Evolutionary conservation across 768 basidiomycete species (phyloP), one percentile per base, ranked within the genome.

Genomic region (Mycena amicta): DNA sequence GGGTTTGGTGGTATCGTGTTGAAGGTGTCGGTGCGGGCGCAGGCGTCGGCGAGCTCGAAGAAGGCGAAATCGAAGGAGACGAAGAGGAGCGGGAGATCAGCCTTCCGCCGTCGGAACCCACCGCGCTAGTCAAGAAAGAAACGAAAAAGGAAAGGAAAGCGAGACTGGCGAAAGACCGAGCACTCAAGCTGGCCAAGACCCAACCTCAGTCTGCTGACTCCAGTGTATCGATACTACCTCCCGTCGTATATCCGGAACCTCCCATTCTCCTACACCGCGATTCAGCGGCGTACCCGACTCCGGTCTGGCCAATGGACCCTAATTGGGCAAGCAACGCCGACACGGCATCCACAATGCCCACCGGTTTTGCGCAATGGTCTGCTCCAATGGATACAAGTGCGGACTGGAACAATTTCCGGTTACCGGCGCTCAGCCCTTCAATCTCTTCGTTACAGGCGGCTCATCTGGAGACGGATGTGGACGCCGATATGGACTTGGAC

Each of bases 1-100:
- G 74, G 43, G 79, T 77, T 20, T 81, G 80, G 77, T 82, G 80
- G 80, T 82, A 80, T 64, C 76, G 78, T 11, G 73, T 75, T 20
- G 74, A 75, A 43, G 75, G 75, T 1, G 67, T 75, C 8, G 75
- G 74, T 46, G 75, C 75, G n/a, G 71, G 70, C 47, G 67, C 71
- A 4, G 73, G 75, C 3, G 77, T 76, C 4, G 75, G 76, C 4
- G 80, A 82, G 65, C 74, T 80, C 18, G 80, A 81, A 61, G 79
- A 81, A 59, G 80, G 79, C 2, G 81, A 81, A 62, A 81, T 81
- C 50, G 77, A 78, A 52, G 79, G 71, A 2, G 78, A 78, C 52
- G 71, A 62, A 29, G 71, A 55, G 23, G 72, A 70, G 52, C 50
- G 59, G 37, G 66, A 62, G 22, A 50, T 63, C 25, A 63, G 62